phyloP scores from a whole-genome alignment of 345 rosid species.

The Chamaenerion angustifolium region DNA sequence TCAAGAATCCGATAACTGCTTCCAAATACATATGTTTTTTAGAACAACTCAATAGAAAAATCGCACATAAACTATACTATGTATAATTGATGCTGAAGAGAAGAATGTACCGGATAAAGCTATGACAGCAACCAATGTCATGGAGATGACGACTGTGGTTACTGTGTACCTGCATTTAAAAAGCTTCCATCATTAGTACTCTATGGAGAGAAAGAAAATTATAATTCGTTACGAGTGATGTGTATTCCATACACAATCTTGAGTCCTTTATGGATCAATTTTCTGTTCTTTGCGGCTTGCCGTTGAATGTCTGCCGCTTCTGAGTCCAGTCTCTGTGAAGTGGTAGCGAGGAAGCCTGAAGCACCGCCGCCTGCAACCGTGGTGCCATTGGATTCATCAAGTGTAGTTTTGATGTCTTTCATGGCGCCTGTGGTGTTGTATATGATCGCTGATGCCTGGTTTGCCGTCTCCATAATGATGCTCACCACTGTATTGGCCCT shows the following conservation, averaged over 20 bases:
- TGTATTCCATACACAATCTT: slow-evolving; percentile 50
- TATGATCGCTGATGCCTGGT: slow-evolving; percentile 38
- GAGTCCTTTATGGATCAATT: slow-evolving; percentile 32
- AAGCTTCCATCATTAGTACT: background rate
- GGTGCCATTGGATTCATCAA: slow-evolving; percentile 16
- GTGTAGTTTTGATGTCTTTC: slow-evolving; percentile 26
- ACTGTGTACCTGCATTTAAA: slow-evolving; percentile 30
- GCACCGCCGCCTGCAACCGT: background rate
- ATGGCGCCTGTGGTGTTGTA: slow-evolving; percentile 47
- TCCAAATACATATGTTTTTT: no score
- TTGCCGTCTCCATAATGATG: slow-evolving; percentile 44
- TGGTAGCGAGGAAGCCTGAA: slow-evolving; percentile 23
- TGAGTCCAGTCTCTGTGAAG: slow-evolving; percentile 25
- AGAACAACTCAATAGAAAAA: no score
- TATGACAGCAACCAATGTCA: slow-evolving; percentile 27
- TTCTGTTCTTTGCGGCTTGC: slow-evolving; percentile 41
- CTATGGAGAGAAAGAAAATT: background rate
- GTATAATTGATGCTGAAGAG: background rate
- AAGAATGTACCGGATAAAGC: slow-evolving; percentile 34
- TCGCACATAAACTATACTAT: no score
- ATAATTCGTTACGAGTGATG: background rate
- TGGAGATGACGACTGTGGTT: slow-evolving; percentile 29
- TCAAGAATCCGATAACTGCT: slow-evolving; percentile 33
- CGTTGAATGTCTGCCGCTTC: slow-evolving; percentile 28
- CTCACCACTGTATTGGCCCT: slow-evolving; percentile 27